These are phyloP conservation scores for Monosporascus sp. DNA, from an alignment of 2,329 filamentous ascomycete species.

Conservation along the genomic window DNA sequence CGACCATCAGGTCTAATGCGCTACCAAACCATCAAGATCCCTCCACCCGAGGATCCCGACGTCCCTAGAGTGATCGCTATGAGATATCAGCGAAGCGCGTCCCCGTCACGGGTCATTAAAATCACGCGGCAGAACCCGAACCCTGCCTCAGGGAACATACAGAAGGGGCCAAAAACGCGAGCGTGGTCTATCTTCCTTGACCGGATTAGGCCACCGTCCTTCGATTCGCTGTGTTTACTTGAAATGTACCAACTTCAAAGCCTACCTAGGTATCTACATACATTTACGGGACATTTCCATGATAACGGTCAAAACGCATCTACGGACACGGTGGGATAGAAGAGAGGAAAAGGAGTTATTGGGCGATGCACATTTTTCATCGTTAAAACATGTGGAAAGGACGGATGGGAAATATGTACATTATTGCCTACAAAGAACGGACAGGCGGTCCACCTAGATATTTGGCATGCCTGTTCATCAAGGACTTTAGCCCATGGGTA, in stretches of 20 bases:
- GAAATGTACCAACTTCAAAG: not conserved
- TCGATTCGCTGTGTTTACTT: not conserved
- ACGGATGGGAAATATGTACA: too few relatives aligned
- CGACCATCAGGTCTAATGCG: not conserved
- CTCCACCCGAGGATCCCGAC: not conserved
- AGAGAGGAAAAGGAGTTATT: not conserved
- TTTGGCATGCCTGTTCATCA: too few relatives aligned
- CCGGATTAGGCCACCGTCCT: not conserved
- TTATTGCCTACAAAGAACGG: too few relatives aligned
- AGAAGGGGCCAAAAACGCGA: not conserved
- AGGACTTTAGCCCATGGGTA: too few relatives aligned
- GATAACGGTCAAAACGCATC: not conserved
- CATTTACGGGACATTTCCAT: not conserved
- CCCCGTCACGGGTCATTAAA: not conserved
- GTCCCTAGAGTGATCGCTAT: too few relatives aligned
- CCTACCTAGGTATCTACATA: not conserved
- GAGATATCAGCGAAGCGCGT: not conserved
- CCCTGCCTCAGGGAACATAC: not conserved
- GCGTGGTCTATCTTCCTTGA: not conserved
- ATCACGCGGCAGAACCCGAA: not conserved
- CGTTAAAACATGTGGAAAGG: too few relatives aligned
- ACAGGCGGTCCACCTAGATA: too few relatives aligned
- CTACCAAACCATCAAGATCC: not conserved
- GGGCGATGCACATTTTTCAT: not conserved
- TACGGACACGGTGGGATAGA: not conserved